Base-by-base conservation (phyloP, 2,329 filamentous ascomycete species). In the Arthrinium phaeospermum region DNA sequence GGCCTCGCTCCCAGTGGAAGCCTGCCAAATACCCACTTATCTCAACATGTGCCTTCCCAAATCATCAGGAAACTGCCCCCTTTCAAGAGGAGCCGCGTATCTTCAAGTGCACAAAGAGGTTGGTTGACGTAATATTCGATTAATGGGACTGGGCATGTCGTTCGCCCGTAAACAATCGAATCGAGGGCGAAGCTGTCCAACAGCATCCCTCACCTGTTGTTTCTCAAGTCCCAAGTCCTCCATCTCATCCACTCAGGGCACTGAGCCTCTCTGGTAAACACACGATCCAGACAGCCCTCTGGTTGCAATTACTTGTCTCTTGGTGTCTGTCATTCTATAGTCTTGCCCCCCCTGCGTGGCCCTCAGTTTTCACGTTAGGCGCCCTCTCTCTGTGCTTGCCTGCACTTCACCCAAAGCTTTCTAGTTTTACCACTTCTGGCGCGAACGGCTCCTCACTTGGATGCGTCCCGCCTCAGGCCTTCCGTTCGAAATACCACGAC, bases 1-100 rank as follows among this genome's bases (percentile, higher is more conserved):
- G 57, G 41, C 4, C 57, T 41, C 16, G 10, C 57, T 22, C 4
- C 22, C 57, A 2, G 57, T 41, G 57, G 57, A 64, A 41, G 57
- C 57, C 57, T 64, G 57, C 19, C 30, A 41, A 12, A 64, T 41
- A 30, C 57, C 57, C 57, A 37, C 57, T 64, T 41, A 41, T 64
- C 57, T 41, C 22, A 12, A 13, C 10, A 19, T n/a, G 57, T 41
- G 57, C 57, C 57, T 64, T 64, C 57, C 57, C 34, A 27, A 51
- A 51, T 51, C 19, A 27, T 22, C 10, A 8, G 13, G 49, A 14
- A 3, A 51, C 22, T 10, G n/a, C 24, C 13, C 51, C 51, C 14
- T 57, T 27, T 57, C 5, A 57, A 57, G 14, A 30, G 3, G 16
- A 19, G 27, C 14, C 14, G 37, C 7, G 7, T 8, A 30, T 49